Base-by-base conservation (phyloP, 768 basidiomycete genomes). In the Mycena haematopus region DNA sequence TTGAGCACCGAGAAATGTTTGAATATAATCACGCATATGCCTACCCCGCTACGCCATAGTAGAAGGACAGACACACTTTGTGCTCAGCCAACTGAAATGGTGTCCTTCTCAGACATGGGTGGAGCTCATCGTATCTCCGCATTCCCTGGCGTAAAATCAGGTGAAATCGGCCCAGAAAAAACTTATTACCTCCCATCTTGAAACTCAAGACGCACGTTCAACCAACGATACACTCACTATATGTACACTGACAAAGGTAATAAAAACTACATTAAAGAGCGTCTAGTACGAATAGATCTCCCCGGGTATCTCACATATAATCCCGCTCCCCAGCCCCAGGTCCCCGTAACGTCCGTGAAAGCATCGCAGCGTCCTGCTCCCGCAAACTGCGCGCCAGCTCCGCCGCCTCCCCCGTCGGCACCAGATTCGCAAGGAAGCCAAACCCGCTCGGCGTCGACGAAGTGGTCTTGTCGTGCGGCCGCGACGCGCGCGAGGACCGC, bases 371-470 rank as follows among this genome's bases (percentile, higher is more conserved):
- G 31, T 47, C 55, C 42, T 56, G 47, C 42, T 65, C 63, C 38
- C 63, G 6, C 54, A 65, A 24, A 36, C 63, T 60, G 10, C 58
- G 49, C 54, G 63, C 47, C 50, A 60, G 46, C 49, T 65, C 58
- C 54, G 58, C 58, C 46, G 40, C 33, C 24, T 65, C 63, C 33
- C 58, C 63, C 7, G 21, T 52, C 31, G 63, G 63, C 58, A 65
- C 63, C 47, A 65, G 27, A n/a, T 52, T 56, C 63, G 58, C 63
- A 5, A 65, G 38, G 53, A 65, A 60, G 4, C 55, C 51, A 6
- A 56, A 52, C 31, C 49, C 55, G 24, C 45, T 40, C 10, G 36
- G 45, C 46, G 47, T 24, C 40, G 58, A 52, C 31, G 31, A 8
- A 6, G 53, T 17, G 24, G 47, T 51, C 49, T 45, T 56, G 53